Evolutionary conservation across 2,329 filamentous ascomycete genomes (phyloP), one percentile per base, ranked within the genome.

Genomic region (Nemania sp.): DNA sequence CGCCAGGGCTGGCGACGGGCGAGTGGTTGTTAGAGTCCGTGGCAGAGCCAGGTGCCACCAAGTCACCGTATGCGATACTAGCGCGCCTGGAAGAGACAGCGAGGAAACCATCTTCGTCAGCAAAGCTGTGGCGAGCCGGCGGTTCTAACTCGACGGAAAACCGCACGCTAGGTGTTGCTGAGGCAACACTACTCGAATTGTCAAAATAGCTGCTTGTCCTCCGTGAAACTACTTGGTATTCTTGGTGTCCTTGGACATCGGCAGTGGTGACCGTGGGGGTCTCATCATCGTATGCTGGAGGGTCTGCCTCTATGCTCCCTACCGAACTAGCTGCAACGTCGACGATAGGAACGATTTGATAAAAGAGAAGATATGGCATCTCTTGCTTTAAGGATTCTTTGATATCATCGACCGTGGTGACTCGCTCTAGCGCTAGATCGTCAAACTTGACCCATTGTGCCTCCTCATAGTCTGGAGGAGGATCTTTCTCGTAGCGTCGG

Each of bases 331-430:
- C 77, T 1, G 84, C 82, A 7, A 91, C 87, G 64, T 94, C 92
- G 32, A 93, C 88, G 75, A 97, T 93, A 0, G 95, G 94, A 32
- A 97, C 88, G 47, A 98, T 93, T 79, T 98, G 95, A 76, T 98
- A 99, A 79, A 98, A 98, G 0, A 99, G 84, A 6, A 98, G 86
- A 78, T 98, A 98, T 0, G 96, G 95, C 78, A 93, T 97, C 78
- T 98, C 94, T n/a, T 91, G 87, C 72, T 89, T 91, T 57, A 98
- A 82, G 0, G 93, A 91, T 72, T 91, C 82, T 69, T 92, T 90
- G 73, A 90, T 88, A 70, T 98, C 91, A 74, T 97, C 89, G 56
- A 98, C 90, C 62, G 91, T 86, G 0, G 85, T 86, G 2, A 98
- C 91, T 27, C 95, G 88, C 41, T 87, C 83, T 0, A 88, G 82